A percentile compares a stretch with the other conserved stretches of the same genome.
These are phyloP conservation scores for Pleurotus djamor DNA, from an alignment of 768 basidiomycete genomes.

Conservation along the genomic window DNA sequence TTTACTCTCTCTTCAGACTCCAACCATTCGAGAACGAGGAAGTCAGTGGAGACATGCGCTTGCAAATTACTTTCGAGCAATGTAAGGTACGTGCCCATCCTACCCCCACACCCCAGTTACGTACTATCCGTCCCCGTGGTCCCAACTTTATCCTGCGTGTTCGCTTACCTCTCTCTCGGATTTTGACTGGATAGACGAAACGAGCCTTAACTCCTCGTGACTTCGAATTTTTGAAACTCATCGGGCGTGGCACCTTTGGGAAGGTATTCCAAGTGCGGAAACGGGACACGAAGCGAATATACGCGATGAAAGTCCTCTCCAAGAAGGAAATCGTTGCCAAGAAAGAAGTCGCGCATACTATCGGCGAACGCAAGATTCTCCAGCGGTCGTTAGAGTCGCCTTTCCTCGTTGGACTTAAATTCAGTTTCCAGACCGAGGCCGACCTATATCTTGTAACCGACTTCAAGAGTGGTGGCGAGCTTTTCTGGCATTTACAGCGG, in stretches of 20 bases:
- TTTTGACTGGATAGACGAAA: slow-evolving; percentile 55
- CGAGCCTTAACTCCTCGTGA: slow-evolving; percentile 89
- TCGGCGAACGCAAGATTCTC: slow-evolving; percentile 98
- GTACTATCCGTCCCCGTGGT: slow-evolving; percentile 5
- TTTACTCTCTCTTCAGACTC: slow-evolving; percentile 44
- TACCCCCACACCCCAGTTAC: slow-evolving; percentile 9
- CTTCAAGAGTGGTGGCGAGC: slow-evolving; percentile 97
- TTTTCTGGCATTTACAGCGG: slow-evolving; percentile 98
- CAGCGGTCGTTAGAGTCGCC: slow-evolving; percentile 92
- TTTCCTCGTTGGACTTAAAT: slow-evolving; percentile 98
- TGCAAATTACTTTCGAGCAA: slow-evolving; percentile 93
- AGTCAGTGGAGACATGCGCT: slow-evolving; percentile 90
- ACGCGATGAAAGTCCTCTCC: slow-evolving; percentile 98
- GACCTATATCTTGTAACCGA: slow-evolving; percentile 97
- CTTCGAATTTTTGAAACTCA: slow-evolving; percentile 98
- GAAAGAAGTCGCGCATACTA: slow-evolving; percentile 99
- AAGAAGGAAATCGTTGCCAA: slow-evolving; percentile 99
- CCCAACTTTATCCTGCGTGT: not conserved
- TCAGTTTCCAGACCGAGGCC: slow-evolving; percentile 94
- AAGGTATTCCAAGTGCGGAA: slow-evolving; percentile 99
- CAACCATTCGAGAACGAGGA: slow-evolving; percentile 74
- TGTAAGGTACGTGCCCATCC: slow-evolving; percentile 62
- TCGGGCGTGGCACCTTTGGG: slow-evolving; percentile 97
- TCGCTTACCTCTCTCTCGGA: not conserved
- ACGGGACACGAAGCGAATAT: slow-evolving; percentile 96